phyloP scores from a whole-genome alignment of 2,329 filamentous ascomycete species.

The Pseudogymnoascus sp. region DNA sequence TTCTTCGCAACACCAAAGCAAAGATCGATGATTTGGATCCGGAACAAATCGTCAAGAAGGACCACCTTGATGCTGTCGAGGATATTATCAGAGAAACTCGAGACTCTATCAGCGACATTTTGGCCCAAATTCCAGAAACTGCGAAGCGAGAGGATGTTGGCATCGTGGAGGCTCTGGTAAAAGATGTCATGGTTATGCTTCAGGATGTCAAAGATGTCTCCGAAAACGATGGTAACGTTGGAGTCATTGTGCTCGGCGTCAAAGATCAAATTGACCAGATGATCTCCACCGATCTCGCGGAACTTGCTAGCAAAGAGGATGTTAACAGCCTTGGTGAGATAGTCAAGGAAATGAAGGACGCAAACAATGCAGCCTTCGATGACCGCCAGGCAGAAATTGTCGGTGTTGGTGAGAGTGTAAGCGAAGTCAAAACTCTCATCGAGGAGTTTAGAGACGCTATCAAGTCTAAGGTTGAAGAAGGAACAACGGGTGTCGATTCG shows the following conservation, averaged over 20 bases:
- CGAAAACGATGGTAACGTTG: slow-evolving; percentile 76
- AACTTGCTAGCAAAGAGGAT: slow-evolving; percentile 69
- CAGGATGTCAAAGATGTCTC: slow-evolving; percentile 66
- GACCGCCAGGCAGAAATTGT: slow-evolving; percentile 78
- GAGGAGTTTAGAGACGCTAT: slow-evolving; percentile 71
- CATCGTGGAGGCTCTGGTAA: slow-evolving; percentile 67
- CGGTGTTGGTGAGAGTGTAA: slow-evolving; percentile 67
- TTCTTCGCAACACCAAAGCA: slow-evolving; percentile 81
- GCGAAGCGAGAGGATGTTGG: slow-evolving; percentile 73
- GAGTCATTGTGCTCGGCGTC: slow-evolving; percentile 74
- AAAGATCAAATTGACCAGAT: slow-evolving; percentile 71
- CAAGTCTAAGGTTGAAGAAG: slow-evolving; percentile 68
- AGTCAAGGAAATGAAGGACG: slow-evolving; percentile 63
- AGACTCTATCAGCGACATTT: slow-evolving; percentile 59
- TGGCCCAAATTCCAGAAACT: slow-evolving; percentile 58
- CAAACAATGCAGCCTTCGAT: slow-evolving; percentile 71
- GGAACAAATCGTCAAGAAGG: slow-evolving; percentile 60
- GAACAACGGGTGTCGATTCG: slow-evolving; percentile 61
- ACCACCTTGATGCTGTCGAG: slow-evolving; percentile 45
- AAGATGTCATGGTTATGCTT: slow-evolving; percentile 65
- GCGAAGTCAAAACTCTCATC: slow-evolving; percentile 68
- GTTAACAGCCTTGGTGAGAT: slow-evolving; percentile 61
- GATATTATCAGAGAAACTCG: slow-evolving; percentile 66
- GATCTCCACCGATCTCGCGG: slow-evolving; percentile 59
- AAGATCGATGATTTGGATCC: slow-evolving; percentile 77